Evolutionary conservation across 371 early-diverging fungal species (phyloP).

Genomic region (Zopfochytrium polystomum): DNA sequence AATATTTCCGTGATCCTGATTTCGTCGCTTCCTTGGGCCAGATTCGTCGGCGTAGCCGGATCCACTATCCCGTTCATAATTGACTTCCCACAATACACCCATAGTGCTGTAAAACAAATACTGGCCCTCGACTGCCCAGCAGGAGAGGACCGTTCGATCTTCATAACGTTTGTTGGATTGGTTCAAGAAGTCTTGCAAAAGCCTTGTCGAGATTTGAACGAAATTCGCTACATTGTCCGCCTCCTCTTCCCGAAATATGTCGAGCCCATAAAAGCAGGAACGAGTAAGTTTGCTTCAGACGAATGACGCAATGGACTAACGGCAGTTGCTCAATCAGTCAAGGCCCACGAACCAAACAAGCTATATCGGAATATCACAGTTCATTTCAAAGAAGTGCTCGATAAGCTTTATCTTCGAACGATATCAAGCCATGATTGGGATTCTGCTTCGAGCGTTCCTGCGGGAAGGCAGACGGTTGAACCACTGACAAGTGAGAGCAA

Average conservation of each 20-base stretch:
- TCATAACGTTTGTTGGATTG: conserved; percentile 62
- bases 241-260: conserved; percentile 78
- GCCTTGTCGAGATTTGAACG: conserved; percentile 78
- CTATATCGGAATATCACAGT: conserved; percentile 70
- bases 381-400: conserved; percentile 59
- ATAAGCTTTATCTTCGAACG: conserved; percentile 78
- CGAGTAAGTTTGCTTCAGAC: conserved; percentile 51
- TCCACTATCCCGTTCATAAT: conserved; percentile 62
- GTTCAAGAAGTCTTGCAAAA: conserved; percentile 72
- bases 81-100: conserved; percentile 70
- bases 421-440: conserved; percentile 82
- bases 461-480: too few relatives aligned
- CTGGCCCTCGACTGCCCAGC: conserved; percentile 64
- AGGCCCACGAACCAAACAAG: conserved; percentile 59
- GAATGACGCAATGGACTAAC: not conserved
- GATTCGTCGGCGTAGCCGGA: conserved; percentile 69
- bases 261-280: conserved; percentile 71
- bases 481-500: too few relatives aligned
- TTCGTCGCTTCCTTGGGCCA: conserved; percentile 72
- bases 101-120: conserved; percentile 66
- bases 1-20: conserved; percentile 72
- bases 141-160: conserved; percentile 59
- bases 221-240: conserved; percentile 75
- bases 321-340: conserved; percentile 12
- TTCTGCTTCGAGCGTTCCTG: not conserved